phyloP scores from a whole-genome alignment of 2,329 filamentous ascomycete genomes.

The Alternaria postmessia region DNA sequence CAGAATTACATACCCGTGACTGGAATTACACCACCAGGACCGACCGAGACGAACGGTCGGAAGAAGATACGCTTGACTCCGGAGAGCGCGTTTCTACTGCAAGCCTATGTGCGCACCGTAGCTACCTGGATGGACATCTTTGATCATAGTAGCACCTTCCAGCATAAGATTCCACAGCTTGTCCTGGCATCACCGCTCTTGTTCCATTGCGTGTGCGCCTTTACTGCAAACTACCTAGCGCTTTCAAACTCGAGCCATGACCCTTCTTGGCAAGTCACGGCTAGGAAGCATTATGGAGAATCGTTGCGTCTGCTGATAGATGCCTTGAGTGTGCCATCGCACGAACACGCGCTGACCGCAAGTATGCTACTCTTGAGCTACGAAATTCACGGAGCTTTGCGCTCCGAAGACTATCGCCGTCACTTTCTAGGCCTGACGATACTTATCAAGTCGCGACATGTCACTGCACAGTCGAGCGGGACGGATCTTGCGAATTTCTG shows the following conservation, averaged over 20 bases:
- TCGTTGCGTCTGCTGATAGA: constrained; percentile 41
- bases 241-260: constrained; percentile 33
- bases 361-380: constrained; percentile 48
- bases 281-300: constrained; percentile 42
- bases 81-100: constrained; percentile 44
- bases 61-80: constrained; percentile 28
- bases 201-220: constrained; percentile 46
- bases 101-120: constrained; percentile 44
- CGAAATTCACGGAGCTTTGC: constrained; percentile 39
- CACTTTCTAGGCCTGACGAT: constrained; percentile 44
- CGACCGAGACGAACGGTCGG: constrained; percentile 3
- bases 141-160: constrained; percentile 42
- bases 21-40: constrained; percentile 21
- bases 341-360: constrained; percentile 42
- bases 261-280: constrained; percentile 42
- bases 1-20: constrained; percentile 18
- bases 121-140: constrained; percentile 49
- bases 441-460: constrained; percentile 40
- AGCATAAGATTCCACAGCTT: constrained; percentile 39
- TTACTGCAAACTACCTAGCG: constrained; percentile 46
- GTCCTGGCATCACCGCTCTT: constrained; percentile 42
- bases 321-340: constrained; percentile 33
- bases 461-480: constrained; percentile 39
- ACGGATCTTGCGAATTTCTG: constrained; percentile 47
- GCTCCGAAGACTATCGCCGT: constrained; percentile 39